Evolutionary conservation across 2,329 filamentous ascomycete species (phyloP), one percentile per base, ranked within the genome.

Genomic region (Neurospora sp.): DNA sequence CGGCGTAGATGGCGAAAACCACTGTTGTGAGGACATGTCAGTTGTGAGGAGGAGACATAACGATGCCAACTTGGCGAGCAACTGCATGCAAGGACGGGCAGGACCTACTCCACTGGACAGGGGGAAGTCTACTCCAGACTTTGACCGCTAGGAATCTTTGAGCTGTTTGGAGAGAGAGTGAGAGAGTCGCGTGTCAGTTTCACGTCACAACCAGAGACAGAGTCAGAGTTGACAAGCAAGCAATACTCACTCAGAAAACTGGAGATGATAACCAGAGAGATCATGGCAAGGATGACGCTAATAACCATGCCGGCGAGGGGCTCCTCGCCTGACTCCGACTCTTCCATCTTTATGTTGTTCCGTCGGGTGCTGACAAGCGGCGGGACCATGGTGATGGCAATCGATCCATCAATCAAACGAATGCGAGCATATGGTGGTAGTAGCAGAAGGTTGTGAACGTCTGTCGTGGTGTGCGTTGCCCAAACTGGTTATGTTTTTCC

Each of bases 1-100:
- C 87, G 70, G 81, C 46, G 73, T 90, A 90, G 42, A 90, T 87
- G 10, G 83, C 80, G 58, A 90, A 80, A 67, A 90, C 83, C 67
- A 90, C 88, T 90, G 68, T 66, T 3, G 40, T 15, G 38, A 62
- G 46, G 2, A 28, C 6, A 23, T 10, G 46, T 40, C 28, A 69
- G 28, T 10, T 33, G 6, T 42, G 52, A 68, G 19, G 4, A 13
- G 23, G 19, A 58, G n/a, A 39, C 15, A 39, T 52, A n/a, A 66
- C 42, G 23, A 28, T 9, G 8, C 2, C 38, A n/a, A 38, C n/a
- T 46, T 40, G 5, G n/a, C 13, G 9, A 42, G 10, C 11, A 10
- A 15, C 17, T 38, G 36, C 11, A 19, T 17, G 39, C 2, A 36
- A 28, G 36, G 6, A 23, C 4, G 36, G n/a, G n/a, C 23, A 10